These are phyloP conservation scores for Aureobasidium melanogenum DNA, from an alignment of 2,329 filamentous ascomycete species.

Conservation along the genomic window DNA sequence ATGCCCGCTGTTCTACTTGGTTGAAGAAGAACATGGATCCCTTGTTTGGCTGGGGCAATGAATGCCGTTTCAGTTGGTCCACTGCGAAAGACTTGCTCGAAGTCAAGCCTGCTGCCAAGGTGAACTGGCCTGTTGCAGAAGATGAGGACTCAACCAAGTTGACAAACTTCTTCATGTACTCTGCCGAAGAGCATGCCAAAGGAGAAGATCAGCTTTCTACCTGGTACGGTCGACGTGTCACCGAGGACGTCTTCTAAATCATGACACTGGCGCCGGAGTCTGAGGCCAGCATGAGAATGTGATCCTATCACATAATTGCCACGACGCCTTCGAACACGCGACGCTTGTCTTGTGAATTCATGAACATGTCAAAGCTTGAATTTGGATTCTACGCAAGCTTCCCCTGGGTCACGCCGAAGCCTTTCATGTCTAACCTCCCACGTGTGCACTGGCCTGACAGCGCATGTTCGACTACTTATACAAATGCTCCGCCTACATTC, in stretches of 20 bases:
- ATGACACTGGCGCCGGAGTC: neutral
- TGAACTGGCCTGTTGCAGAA: slow-evolving; percentile 76
- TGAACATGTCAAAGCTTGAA: neutral
- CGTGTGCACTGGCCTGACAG: neutral
- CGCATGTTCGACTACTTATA: neutral
- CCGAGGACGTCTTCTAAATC: slow-evolving; percentile 58
- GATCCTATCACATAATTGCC: neutral
- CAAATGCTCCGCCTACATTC: neutral
- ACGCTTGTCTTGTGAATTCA: neutral
- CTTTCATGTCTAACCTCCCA: neutral
- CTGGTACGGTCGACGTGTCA: slow-evolving; percentile 74
- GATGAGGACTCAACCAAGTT: slow-evolving; percentile 56
- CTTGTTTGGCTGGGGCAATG: slow-evolving; percentile 87
- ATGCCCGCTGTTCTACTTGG: slow-evolving; percentile 73
- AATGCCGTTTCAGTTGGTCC: slow-evolving; percentile 92
- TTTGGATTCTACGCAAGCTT: neutral
- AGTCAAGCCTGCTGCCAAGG: slow-evolving; percentile 56
- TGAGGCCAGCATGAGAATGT: neutral
- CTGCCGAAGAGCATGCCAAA: slow-evolving; percentile 33
- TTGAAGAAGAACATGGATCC: slow-evolving; percentile 80
- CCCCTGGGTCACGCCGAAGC: neutral
- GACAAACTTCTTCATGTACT: slow-evolving; percentile 63
- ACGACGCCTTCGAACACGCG: too few species aligned
- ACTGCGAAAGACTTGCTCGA: slow-evolving; percentile 92
- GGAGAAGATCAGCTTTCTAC: slow-evolving; percentile 56